phyloP scores from a whole-genome alignment of 148 eudicot genomes.

The Arbutus unedo region DNA sequence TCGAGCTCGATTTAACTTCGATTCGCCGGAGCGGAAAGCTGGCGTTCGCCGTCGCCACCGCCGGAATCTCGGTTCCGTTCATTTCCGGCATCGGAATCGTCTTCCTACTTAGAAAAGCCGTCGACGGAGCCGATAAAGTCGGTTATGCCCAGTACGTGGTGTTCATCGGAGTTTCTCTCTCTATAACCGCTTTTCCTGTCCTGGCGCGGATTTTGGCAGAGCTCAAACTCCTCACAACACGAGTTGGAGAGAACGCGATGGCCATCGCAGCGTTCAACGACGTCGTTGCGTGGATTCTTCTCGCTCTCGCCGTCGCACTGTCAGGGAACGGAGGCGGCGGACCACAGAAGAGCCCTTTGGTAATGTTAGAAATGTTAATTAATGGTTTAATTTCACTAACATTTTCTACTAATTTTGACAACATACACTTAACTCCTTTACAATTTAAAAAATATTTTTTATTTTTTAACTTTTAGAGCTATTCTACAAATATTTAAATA shows the following conservation, averaged over 20 bases:
- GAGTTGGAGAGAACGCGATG: constrained; percentile 51
- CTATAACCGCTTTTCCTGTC: constrained; percentile 53
- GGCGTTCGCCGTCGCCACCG: constrained; percentile 39
- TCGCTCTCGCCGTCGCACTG: constrained; percentile 49
- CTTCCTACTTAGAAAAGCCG: constrained; percentile 22
- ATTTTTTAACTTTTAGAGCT: too few species aligned
- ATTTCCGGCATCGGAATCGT: constrained; percentile 32
- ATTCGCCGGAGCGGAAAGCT: constrained; percentile 31
- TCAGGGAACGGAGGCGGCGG: constrained; percentile 34
- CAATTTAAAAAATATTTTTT: too few species aligned
- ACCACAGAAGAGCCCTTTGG: constrained; percentile 40
- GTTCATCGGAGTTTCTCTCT: constrained; percentile 50
- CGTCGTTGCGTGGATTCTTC: constrained; percentile 50
- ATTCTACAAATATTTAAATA: too few species aligned
- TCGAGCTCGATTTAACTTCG: constrained; percentile 39
- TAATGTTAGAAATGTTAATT: background rate
- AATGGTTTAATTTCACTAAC: too few species aligned
- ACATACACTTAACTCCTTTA: too few species aligned
- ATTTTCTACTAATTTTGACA: too few species aligned
- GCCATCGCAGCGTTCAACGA: constrained; percentile 59
- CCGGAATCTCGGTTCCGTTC: constrained; percentile 42
- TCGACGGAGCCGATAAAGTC: constrained; percentile 32
- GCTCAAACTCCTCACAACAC: constrained; percentile 46
- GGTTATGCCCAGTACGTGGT: constrained; percentile 28
- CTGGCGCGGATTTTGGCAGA: constrained; percentile 55